A percentile compares a stretch with the other conserved stretches of the same genome.
These are phyloP conservation scores for Ustilago xerochloae DNA, from an alignment of 1,284 basidiomycete species.

Conservation along the genomic window DNA sequence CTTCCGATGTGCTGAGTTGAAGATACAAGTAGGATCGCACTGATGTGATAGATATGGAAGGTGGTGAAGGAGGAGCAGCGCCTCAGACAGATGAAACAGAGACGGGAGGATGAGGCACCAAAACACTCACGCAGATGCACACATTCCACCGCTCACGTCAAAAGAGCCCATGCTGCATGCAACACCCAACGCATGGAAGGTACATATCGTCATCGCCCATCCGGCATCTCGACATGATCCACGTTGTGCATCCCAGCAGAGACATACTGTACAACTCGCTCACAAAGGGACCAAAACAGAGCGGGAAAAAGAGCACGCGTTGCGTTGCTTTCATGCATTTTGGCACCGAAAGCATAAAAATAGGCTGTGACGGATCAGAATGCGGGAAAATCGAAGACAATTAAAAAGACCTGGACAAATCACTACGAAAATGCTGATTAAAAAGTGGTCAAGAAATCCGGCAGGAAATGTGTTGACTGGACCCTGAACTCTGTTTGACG, in stretches of 20 bases:
- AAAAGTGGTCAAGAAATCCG: not conserved
- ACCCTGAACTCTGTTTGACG: too few species aligned
- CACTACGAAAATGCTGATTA: too few species aligned
- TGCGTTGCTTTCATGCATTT: not conserved
- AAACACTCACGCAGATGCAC: not conserved
- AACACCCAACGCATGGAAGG: not conserved
- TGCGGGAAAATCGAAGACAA: not conserved
- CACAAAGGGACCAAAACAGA: too few species aligned
- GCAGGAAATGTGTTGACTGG: not conserved
- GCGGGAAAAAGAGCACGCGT: too few species aligned
- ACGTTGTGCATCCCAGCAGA: not conserved
- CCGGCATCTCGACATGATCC: not conserved
- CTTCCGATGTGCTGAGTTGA: not conserved
- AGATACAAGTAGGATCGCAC: too few species aligned
- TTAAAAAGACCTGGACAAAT: too few species aligned
- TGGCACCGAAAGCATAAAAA: conserved; percentile 3
- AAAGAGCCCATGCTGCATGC: not conserved
- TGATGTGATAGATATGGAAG: too few species aligned
- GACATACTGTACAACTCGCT: not conserved
- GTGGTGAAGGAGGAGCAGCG: too few species aligned
- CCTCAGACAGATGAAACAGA: too few species aligned
- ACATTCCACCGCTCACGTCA: not conserved
- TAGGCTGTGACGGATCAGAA: not conserved
- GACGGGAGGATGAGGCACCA: not conserved
- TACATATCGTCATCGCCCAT: not conserved